Conservation (phyloP, 148 eudicot species). For the Camellia lanceoleosa region DNA sequence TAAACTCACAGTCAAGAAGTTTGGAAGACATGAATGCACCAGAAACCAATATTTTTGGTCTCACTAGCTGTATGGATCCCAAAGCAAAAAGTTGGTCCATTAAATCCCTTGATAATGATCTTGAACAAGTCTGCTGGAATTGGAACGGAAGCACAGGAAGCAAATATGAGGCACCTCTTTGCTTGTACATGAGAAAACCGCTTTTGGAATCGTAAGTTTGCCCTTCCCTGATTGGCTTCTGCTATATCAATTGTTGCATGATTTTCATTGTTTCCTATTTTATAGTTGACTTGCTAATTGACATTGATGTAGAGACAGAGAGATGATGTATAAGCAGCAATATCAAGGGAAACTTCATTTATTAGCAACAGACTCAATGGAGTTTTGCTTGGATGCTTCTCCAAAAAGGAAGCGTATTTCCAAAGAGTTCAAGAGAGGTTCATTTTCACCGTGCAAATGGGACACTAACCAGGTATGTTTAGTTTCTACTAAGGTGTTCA, state of each 20-base stretch:
- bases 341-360: constrained; percentile 55
- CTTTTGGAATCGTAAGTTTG: constrained; percentile 45
- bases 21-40: constrained; percentile 12
- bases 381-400: constrained; percentile 65
- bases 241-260: constrained; percentile 2
- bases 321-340: constrained; percentile 27
- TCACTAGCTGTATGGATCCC: constrained; percentile 52
- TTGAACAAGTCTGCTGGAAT: constrained; percentile 82
- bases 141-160: constrained; percentile 51
- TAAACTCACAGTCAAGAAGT: constrained; percentile 20
- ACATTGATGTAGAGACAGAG: constrained; percentile 48
- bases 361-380: constrained; percentile 26
- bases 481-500: too few relatives aligned
- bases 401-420: constrained; percentile 55
- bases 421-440: constrained; percentile 55
- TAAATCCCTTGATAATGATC: constrained; percentile 40
- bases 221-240: not conserved
- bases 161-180: constrained; percentile 37
- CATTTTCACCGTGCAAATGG: constrained; percentile 57
- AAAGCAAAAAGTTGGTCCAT: constrained; percentile 61
- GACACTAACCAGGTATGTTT: constrained; percentile 70
- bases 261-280: not conserved
- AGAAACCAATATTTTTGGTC: constrained; percentile 31
- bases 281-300: constrained; percentile 4
- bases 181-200: constrained; percentile 58